These are phyloP conservation scores for Amanita polypyramis DNA, from an alignment of 768 basidiomycete species.

Conservation along the genomic window DNA sequence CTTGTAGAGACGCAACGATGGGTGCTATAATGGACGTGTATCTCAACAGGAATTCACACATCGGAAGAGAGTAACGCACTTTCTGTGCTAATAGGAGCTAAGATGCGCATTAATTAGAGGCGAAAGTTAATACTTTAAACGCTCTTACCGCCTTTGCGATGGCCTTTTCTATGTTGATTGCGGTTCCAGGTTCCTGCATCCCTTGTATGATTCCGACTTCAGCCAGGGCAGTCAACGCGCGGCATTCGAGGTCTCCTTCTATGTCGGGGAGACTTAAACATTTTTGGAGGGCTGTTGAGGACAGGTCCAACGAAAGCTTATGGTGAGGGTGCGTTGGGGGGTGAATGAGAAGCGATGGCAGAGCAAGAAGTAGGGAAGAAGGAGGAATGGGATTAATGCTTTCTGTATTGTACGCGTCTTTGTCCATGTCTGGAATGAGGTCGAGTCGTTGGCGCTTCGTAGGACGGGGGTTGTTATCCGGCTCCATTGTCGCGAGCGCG, in stretches of 20 bases:
- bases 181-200: constrained; percentile 41
- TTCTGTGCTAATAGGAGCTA: constrained; percentile 50
- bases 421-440: neutral
- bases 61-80: constrained; percentile 23
- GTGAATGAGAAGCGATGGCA: constrained; percentile 51
- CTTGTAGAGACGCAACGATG: constrained; percentile 50
- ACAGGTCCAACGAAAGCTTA: constrained; percentile 41
- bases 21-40: constrained; percentile 32
- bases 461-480: constrained; percentile 9
- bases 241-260: constrained; percentile 51
- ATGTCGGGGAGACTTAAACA: constrained; percentile 42
- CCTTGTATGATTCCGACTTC: constrained; percentile 54
- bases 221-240: constrained; percentile 59
- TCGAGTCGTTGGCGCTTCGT: constrained; percentile 8
- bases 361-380: constrained; percentile 43
- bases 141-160: constrained; percentile 58
- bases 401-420: neutral
- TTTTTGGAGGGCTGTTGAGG: constrained; percentile 42
- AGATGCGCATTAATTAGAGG: constrained; percentile 1
- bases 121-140: neutral
- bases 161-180: constrained; percentile 55
- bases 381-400: constrained; percentile 17
- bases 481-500: neutral
- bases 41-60: constrained; percentile 3
- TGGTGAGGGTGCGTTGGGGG: constrained; percentile 56